A percentile compares a stretch with the other conserved stretches of the same genome.
Conservation (phyloP, 768 basidiomycete genomes). For the Galerina marginata region DNA sequence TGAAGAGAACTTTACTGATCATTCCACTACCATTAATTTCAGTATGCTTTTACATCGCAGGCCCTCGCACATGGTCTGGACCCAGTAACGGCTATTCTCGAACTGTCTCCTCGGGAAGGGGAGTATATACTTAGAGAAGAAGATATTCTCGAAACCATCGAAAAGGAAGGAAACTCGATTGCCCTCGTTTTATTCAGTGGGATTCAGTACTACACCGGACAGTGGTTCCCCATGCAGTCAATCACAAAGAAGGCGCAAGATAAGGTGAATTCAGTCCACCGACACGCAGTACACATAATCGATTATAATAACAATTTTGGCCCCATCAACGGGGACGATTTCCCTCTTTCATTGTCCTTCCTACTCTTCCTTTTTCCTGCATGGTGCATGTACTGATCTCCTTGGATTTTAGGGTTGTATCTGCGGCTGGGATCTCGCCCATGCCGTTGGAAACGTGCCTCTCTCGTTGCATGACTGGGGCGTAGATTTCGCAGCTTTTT, state of each 20-base stretch:
- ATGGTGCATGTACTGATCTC: constrained; percentile 14
- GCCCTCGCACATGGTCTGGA: constrained; percentile 78
- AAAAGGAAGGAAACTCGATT: constrained; percentile 74
- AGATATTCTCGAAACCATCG: constrained; percentile 83
- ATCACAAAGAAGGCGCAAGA: constrained; percentile 87
- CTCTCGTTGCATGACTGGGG: constrained; percentile 90
- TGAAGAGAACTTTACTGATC: constrained; percentile 11
- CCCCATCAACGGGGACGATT: neutral
- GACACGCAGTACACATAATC: neutral
- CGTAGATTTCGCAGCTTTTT: constrained; percentile 98
- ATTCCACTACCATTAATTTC: constrained; percentile 15
- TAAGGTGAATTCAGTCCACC: constrained; percentile 54
- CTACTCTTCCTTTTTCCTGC: neutral
- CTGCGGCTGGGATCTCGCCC: constrained; percentile 96
- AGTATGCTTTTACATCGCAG: constrained; percentile 99
- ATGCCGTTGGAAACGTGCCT: constrained; percentile 93
- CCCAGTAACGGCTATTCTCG: constrained; percentile 74
- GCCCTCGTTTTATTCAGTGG: constrained; percentile 93
- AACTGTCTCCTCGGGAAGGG: constrained; percentile 78
- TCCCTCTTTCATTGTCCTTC: neutral
- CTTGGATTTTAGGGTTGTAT: constrained; percentile 75
- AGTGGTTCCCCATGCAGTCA: constrained; percentile 86
- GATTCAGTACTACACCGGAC: constrained; percentile 97
- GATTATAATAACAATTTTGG: too few relatives aligned
- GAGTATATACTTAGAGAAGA: constrained; percentile 87